Evolutionary conservation across 2,329 filamentous ascomycete genomes (phyloP), one percentile per base, ranked within the genome.

Genomic region (Arthroderma uncinatum): DNA sequence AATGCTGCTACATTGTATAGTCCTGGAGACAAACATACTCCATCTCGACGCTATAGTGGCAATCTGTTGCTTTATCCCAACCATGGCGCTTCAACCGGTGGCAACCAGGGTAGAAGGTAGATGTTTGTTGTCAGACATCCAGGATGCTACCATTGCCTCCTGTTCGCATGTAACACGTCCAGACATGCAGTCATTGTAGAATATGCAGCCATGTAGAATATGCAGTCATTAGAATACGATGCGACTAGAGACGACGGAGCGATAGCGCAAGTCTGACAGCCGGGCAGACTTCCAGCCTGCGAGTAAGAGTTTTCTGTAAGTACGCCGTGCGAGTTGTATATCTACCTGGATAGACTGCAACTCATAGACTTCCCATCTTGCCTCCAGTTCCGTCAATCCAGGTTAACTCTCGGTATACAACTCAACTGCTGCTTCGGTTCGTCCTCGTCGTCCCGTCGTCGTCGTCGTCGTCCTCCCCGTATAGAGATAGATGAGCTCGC

Each of bases 1-100:
- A 62, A 67, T n/a, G 36, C 10, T 1, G 36, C 4, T 39, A 4
- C 36, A 39, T 39, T 4, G 28, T 47, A 25, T 47, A 48, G n/a
- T n/a, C n/a, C n/a, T n/a, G n/a, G n/a, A n/a, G n/a, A n/a, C n/a
- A n/a, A n/a, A n/a, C n/a, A n/a, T n/a, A n/a, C n/a, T n/a, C n/a
- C n/a, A n/a, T n/a, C n/a, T n/a, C n/a, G n/a, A n/a, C n/a, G n/a
- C n/a, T 14, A 28, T 28, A 30, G 44, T 48, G 23, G 21, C 23
- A 30, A 21, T 28, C 8, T 28, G 8, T 30, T 48, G 44, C 44
- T 48, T 44, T 48, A 7, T n/a, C 10, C 10, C 23, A 48, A 48
- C 23, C 44, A 48, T 48, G 44, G 44, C 19, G 23, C 9, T 19
- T 21, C 44, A 34, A 6, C 44, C 4, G 21, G 44, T 30, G 44